A percentile compares a stretch with the other conserved stretches of the same genome.
phyloP scores from a whole-genome alignment of 495 filamentous ascomycete genomes.

The Lindgomyces ingoldianus region DNA sequence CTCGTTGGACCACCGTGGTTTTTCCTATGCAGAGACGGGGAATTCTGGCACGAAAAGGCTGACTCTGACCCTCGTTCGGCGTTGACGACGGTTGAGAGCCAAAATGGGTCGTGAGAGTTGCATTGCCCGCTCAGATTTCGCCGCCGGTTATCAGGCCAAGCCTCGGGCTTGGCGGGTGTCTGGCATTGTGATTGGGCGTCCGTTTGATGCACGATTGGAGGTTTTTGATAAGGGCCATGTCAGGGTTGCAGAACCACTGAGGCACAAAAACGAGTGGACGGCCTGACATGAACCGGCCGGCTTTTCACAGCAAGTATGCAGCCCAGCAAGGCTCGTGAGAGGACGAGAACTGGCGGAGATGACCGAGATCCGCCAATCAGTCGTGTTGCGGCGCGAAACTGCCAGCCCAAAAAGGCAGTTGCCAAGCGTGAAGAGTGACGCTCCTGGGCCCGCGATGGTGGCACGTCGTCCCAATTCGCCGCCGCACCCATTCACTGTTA shows the following conservation, averaged over 20 bases:
- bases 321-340: not conserved
- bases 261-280: slow-evolving; percentile 7
- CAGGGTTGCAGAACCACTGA: slow-evolving; percentile 14
- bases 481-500: not conserved
- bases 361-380: slow-evolving; percentile 29
- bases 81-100: slow-evolving; percentile 27
- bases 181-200: not conserved
- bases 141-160: slow-evolving; percentile 29
- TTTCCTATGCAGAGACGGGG: not conserved
- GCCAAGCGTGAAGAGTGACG: slow-evolving; percentile 5
- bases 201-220: not conserved
- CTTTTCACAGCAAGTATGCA: slow-evolving; percentile 12
- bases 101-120: slow-evolving; percentile 8
- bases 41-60: not conserved
- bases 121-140: slow-evolving; percentile 8
- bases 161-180: not conserved
- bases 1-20: not conserved
- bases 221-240: slow-evolving; percentile 12
- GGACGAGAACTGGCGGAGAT: slow-evolving; percentile 28
- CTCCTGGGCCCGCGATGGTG: slow-evolving; percentile 23
- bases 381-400: not conserved
- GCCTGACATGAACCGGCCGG: not conserved
- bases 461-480: slow-evolving; percentile 8
- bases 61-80: slow-evolving; percentile 9
- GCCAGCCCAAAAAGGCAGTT: slow-evolving; percentile 32